These are phyloP conservation scores for Neofusicoccum cordaticola DNA, from an alignment of 2,329 filamentous ascomycete species.

Conservation along the genomic window DNA sequence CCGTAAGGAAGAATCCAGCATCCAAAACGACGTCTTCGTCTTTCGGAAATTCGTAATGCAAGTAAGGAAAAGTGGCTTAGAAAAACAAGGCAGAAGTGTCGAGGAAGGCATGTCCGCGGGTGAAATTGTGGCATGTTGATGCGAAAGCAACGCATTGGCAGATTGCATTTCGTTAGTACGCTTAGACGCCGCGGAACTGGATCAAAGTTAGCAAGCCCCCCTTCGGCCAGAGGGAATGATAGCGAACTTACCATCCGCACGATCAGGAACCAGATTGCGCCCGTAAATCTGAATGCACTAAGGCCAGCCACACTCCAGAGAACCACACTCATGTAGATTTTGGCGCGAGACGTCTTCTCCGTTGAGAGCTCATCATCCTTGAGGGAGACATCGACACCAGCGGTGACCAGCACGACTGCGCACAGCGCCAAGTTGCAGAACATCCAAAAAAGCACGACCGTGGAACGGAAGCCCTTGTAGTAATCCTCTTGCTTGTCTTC, in stretches of 20 bases:
- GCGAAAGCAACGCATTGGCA: neutral
- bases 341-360: conserved; percentile 58
- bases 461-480: conserved; percentile 91
- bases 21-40: neutral
- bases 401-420: conserved; percentile 81
- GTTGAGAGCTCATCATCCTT: conserved; percentile 26
- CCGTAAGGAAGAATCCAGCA: conserved; percentile 5
- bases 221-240: conserved; percentile 9
- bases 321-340: conserved; percentile 82
- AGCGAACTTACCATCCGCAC: conserved; percentile 37
- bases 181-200: conserved; percentile 20
- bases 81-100: neutral
- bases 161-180: neutral
- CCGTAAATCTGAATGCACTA: conserved; percentile 81
- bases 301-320: conserved; percentile 85
- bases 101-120: neutral
- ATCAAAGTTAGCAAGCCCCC: conserved; percentile 20
- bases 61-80: neutral
- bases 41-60: conserved; percentile 1
- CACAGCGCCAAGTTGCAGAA: conserved; percentile 88
- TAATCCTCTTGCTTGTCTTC: conserved; percentile 92
- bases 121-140: neutral
- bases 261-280: conserved; percentile 88
- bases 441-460: conserved; percentile 94
- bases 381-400: conserved; percentile 64